Base-by-base conservation (phyloP, 2,329 filamentous ascomycete genomes). In the Aspergillus melleus region DNA sequence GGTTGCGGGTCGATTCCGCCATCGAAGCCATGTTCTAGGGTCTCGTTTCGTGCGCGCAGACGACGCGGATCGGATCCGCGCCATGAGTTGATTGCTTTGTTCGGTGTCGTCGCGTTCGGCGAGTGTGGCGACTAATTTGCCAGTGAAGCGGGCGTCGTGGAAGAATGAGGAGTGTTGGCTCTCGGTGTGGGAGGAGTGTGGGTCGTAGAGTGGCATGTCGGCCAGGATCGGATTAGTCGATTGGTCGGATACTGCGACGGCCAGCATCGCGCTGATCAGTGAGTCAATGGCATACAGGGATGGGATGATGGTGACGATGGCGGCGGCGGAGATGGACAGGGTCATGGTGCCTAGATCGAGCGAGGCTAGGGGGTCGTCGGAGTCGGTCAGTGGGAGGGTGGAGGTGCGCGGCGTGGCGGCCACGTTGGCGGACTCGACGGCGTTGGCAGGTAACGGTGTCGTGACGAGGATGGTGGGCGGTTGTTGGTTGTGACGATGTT, bases 271-370 rank as follows among this genome's bases (percentile, higher is more conserved):
- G 1, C 78, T 76, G 49, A 83, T 68, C 12, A 82, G 66, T 5
- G 79, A 78, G 62, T 83, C 80, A 39, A 82, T 77, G 8, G 77
- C 76, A 59, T 82, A 82, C 30, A 81, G 65, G 6, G 78, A 80
- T 1, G 78, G 78, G 9, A 82, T 76, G 0, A 73, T 75, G 6
- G 72, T 68, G 2, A 74, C 70, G 10, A 81, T 78, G 1, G 73
- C 68, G 3, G 72, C 71, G 1, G 78, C 73, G 20, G 75, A 75
- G 42, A 83, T 74, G 1, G 74, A 74, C 0, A 80, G 67, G 0
- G 72, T 76, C 59, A 74, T 72, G 2, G 75, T 77, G 26, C 72
- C 72, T 14, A 82, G 71, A 56, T 81, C 78, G 4, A 83, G 70
- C 2, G 74, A 72, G 4, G 78, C 76, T 5, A 82, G 68, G 5